These are phyloP conservation scores for Penicillium sp. DNA, from an alignment of 2,329 filamentous ascomycete species.

Conservation along the genomic window DNA sequence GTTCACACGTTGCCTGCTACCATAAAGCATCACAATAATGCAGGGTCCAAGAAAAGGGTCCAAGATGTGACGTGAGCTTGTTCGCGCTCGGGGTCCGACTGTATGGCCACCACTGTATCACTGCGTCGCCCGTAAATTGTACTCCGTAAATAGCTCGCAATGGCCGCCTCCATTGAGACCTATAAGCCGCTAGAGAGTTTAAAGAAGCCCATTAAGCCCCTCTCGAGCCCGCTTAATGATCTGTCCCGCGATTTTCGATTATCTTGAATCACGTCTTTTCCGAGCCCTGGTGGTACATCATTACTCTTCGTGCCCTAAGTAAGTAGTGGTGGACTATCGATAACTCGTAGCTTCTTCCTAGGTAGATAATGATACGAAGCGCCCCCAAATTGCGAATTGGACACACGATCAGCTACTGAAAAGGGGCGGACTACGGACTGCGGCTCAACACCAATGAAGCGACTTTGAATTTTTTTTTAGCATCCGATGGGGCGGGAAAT, in stretches of 20 bases:
- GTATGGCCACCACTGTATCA: not conserved
- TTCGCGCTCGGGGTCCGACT: not conserved
- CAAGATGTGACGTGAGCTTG: not conserved
- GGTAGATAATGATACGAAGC: not conserved
- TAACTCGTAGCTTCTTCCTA: not conserved
- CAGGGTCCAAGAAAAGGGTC: constrained; percentile 1
- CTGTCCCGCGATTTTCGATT: not conserved
- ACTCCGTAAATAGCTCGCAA: not conserved
- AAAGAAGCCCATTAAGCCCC: not conserved
- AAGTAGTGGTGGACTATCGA: not conserved
- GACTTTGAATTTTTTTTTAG: not conserved
- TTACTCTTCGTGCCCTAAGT: not conserved
- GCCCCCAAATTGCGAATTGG: not conserved
- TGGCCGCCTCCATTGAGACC: not conserved
- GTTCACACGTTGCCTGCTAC: not conserved
- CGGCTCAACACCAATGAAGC: not conserved
- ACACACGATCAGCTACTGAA: constrained; percentile 7
- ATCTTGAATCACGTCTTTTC: not conserved
- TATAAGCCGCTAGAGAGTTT: not conserved
- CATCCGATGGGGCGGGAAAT: not conserved
- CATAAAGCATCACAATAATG: not conserved
- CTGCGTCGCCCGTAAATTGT: not conserved
- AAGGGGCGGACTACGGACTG: not conserved
- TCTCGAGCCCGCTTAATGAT: not conserved
- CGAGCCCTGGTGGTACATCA: not conserved